Conservation (phyloP, 2,329 filamentous ascomycete genomes). For the Talaromyces sp. region DNA sequence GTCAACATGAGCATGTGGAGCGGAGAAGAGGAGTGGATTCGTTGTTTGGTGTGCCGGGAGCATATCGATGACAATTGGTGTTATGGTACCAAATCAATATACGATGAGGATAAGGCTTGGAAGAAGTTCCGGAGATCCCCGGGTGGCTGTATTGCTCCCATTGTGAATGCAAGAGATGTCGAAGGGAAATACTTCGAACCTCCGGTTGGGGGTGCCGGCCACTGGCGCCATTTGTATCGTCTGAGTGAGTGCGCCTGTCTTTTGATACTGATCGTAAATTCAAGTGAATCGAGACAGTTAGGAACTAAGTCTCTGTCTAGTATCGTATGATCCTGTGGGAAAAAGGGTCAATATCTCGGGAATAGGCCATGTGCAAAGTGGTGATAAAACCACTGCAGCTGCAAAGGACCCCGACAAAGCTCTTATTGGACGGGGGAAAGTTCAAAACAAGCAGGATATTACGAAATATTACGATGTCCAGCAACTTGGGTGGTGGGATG, state of each 20-base stretch:
- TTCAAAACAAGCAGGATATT: neutral
- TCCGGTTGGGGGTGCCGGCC: neutral
- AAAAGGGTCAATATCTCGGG: neutral
- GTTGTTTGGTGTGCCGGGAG: neutral
- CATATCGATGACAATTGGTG: neutral
- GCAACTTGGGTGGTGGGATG: neutral
- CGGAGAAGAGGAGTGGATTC: too few relatives aligned
- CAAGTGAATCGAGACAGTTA: neutral
- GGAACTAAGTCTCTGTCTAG: neutral
- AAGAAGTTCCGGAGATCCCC: too few relatives aligned
- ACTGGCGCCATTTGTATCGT: neutral
- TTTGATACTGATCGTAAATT: neutral
- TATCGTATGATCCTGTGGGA: neutral
- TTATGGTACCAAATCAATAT: neutral
- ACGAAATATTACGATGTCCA: neutral
- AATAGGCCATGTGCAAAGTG: neutral
- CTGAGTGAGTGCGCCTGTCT: constrained; percentile 2
- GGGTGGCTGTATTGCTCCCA: neutral
- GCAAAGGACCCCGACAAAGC: neutral
- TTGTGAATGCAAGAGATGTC: neutral
- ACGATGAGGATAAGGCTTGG: neutral
- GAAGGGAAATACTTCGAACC: neutral
- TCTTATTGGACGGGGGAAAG: neutral
- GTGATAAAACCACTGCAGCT: neutral
- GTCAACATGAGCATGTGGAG: too few relatives aligned